These are phyloP conservation scores for Apophysomyces ossiformis DNA, from an alignment of 371 early-diverging fungal species.

Conservation along the genomic window DNA sequence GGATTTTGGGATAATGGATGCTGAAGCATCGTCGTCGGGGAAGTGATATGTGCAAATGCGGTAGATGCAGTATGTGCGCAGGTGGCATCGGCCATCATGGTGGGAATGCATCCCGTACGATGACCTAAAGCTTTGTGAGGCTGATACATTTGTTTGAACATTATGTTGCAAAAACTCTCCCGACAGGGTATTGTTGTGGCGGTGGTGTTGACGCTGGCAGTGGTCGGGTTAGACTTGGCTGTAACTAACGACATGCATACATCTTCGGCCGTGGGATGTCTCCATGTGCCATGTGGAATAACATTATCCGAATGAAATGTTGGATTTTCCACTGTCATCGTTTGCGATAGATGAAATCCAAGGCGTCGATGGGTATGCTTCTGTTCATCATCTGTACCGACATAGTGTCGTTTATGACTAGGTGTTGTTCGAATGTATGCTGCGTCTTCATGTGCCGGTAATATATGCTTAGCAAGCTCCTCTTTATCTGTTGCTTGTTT, in stretches of 20 bases:
- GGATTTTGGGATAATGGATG: not conserved
- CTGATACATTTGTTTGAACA: not conserved
- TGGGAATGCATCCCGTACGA: not conserved
- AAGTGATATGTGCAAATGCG: conserved; percentile 6
- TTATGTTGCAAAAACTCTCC: not conserved
- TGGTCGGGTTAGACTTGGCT: not conserved
- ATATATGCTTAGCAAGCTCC: conserved; percentile 9
- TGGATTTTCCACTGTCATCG: not conserved
- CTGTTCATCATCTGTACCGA: not conserved
- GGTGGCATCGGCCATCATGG: conserved; percentile 2
- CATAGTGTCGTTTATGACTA: not conserved
- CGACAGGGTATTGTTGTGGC: not conserved
- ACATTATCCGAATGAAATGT: conserved; percentile 17
- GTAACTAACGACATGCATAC: not conserved
- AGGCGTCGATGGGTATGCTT: conserved; percentile 1
- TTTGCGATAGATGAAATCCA: conserved; percentile 3
- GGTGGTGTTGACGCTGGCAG: not conserved
- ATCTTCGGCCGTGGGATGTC: not conserved
- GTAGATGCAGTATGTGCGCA: conserved; percentile 2
- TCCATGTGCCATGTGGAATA: conserved; percentile 23
- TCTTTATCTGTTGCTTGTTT: not conserved
- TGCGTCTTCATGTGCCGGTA: conserved; percentile 16
- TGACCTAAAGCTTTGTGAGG: not conserved
- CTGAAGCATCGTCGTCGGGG: not conserved
- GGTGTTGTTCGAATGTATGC: conserved; percentile 1